A percentile compares a stretch with the other conserved stretches of the same genome.
These are phyloP conservation scores for Podospora appendiculata DNA, from an alignment of 495 filamentous ascomycete species.

Conservation along the genomic window DNA sequence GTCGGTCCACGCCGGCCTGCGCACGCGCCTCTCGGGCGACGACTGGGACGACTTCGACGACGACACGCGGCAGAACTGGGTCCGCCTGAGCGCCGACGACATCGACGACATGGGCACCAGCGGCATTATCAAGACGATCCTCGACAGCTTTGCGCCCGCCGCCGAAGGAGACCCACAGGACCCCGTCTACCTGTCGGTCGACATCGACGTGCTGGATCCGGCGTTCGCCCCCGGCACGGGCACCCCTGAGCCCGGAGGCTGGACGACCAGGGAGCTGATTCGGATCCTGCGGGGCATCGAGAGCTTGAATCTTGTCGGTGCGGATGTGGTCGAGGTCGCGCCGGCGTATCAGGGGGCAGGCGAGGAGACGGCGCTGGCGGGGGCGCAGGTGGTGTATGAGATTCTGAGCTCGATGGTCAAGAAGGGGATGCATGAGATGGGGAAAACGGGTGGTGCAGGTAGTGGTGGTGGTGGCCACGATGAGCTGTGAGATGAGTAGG, in stretches of 20 bases:
- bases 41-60: constrained; percentile 60
- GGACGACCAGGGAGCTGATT: constrained; percentile 67
- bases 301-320: constrained; percentile 62
- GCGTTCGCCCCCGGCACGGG: constrained; percentile 65
- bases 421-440: constrained; percentile 32
- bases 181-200: constrained; percentile 64
- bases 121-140: constrained; percentile 52
- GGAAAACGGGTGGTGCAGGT: constrained; percentile 13
- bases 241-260: constrained; percentile 67
- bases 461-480: constrained; percentile 14
- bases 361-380: constrained; percentile 79
- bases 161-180: constrained; percentile 23
- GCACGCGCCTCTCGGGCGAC: constrained; percentile 61
- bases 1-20: constrained; percentile 70
- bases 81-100: constrained; percentile 58
- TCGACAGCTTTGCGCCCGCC: constrained; percentile 20
- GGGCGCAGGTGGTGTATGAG: constrained; percentile 75
- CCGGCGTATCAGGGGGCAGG: constrained; percentile 79
- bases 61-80: constrained; percentile 55
- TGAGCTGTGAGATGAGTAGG: constrained; percentile 20
- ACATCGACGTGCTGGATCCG: constrained; percentile 72
- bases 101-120: constrained; percentile 58
- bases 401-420: constrained; percentile 77
- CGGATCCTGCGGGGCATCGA: constrained; percentile 62
- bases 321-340: constrained; percentile 79